phyloP scores from a whole-genome alignment of 371 early-diverging fungal genomes.

The Mucor lusitanicus region DNA sequence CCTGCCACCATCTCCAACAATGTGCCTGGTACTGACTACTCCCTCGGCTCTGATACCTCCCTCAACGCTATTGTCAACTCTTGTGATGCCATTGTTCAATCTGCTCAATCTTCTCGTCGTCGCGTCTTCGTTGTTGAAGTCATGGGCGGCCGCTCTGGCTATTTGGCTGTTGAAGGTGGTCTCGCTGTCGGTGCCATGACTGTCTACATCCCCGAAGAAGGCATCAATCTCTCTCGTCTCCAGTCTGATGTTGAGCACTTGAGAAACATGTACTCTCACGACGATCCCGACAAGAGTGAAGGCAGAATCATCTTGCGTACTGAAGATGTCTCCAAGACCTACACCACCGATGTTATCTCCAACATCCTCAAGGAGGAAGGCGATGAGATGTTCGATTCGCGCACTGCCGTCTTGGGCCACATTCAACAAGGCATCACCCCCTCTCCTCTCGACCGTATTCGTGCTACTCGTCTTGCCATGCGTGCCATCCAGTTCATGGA shows the following conservation, averaged over 20 bases:
- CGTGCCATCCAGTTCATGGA: constrained; percentile 65
- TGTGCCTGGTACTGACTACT: constrained; percentile 97
- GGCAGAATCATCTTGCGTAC: constrained; percentile 85
- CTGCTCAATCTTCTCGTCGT: constrained; percentile 87
- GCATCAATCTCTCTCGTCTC: constrained; percentile 76
- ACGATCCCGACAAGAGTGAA: constrained; percentile 71
- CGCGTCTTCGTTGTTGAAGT: constrained; percentile 98
- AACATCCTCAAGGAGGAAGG: constrained; percentile 94
- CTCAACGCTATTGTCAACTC: constrained; percentile 94
- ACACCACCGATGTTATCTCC: constrained; percentile 90
- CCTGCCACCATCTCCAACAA: constrained; percentile 99
- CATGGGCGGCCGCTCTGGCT: constrained; percentile 97
- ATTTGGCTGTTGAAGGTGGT: constrained; percentile 91
- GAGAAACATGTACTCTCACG: constrained; percentile 70
- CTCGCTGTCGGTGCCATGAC: constrained; percentile 93
- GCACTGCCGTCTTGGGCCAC: constrained; percentile 94
- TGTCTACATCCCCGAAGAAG: constrained; percentile 96
- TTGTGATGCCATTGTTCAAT: constrained; percentile 94
- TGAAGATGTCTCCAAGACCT: constrained; percentile 83
- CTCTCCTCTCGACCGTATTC: constrained; percentile 94
- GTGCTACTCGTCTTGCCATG: constrained; percentile 87
- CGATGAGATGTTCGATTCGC: constrained; percentile 87
- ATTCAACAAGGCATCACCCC: constrained; percentile 97
- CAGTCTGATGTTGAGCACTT: constrained; percentile 87
- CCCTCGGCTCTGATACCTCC: constrained; percentile 97